Evolutionary conservation across 139 green algal genomes (phyloP).

Genomic region (Monoraphidium neglectum): DNA sequence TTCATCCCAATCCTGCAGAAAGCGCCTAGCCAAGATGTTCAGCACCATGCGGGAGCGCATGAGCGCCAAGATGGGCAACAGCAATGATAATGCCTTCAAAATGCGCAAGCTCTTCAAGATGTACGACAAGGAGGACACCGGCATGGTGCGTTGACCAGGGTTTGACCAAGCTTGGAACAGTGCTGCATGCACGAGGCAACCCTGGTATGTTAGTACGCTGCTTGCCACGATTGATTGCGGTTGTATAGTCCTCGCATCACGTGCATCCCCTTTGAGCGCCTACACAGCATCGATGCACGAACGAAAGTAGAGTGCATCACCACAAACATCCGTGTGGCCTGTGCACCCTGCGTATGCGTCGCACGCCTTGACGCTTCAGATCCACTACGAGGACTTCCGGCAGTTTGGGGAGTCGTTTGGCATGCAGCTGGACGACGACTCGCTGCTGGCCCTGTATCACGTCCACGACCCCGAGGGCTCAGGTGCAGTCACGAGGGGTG

Average conservation of each 20-base stretch:
- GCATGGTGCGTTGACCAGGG: too few species aligned
- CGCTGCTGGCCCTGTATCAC: constrained; percentile 72
- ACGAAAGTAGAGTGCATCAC: too few species aligned
- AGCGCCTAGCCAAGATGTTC: constrained; percentile 76
- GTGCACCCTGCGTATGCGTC: background rate
- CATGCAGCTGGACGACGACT: constrained; percentile 88
- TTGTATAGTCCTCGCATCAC: too few species aligned
- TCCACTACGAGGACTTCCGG: constrained; percentile 78
- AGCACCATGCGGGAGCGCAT: constrained; percentile 78
- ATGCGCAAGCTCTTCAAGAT: constrained; percentile 81
- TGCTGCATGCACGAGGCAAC: too few species aligned
- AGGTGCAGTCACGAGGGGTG: too few species aligned
- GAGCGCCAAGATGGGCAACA: constrained; percentile 74
- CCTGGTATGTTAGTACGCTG: too few species aligned
- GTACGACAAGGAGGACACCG: constrained; percentile 66
- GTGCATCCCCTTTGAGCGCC: too few species aligned
- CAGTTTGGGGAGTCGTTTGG: constrained; percentile 82
- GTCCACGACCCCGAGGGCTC: constrained; percentile 48
- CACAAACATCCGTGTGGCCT: too few species aligned
- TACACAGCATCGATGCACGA: too few species aligned
- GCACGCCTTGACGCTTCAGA: constrained; percentile 25
- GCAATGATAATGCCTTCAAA: constrained; percentile 81
- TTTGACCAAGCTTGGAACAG: too few species aligned
- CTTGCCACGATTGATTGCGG: too few species aligned
- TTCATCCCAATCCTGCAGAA: constrained; percentile 41